phyloP scores from a whole-genome alignment of 805 yeast genomes.

The Yarrowia sp. region DNA sequence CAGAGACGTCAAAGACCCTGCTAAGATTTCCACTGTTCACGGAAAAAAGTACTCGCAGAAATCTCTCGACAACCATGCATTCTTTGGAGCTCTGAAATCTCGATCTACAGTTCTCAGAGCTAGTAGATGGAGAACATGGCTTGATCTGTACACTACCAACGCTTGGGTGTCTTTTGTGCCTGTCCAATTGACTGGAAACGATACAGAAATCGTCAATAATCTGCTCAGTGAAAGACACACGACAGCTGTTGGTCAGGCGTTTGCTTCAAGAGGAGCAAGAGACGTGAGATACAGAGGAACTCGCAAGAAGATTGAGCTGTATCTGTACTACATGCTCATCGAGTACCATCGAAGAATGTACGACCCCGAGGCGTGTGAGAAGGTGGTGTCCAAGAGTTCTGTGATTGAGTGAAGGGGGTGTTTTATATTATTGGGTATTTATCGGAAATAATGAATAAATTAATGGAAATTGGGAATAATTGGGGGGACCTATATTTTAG shows the following conservation, averaged over 20 bases:
- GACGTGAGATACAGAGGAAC: neutral
- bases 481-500: no score
- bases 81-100: slow-evolving; percentile 20
- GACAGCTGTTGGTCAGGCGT: slow-evolving; percentile 3
- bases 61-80: slow-evolving; percentile 14
- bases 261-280: slow-evolving; percentile 3
- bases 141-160: slow-evolving; percentile 1
- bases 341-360: slow-evolving; percentile 25
- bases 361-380: neutral
- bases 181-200: slow-evolving; percentile 15
- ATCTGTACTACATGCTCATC: slow-evolving; percentile 5
- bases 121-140: slow-evolving; percentile 25
- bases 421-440: no score
- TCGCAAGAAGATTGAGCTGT: slow-evolving; percentile 15
- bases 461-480: neutral
- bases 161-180: slow-evolving; percentile 18
- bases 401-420: no score
- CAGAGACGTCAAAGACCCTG: neutral
- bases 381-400: neutral
- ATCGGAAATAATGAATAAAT: no score
- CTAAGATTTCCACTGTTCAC: neutral
- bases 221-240: slow-evolving; percentile 9
- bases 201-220: neutral
- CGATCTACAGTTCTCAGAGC: slow-evolving; percentile 8
- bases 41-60: neutral